Base-by-base conservation (phyloP, 768 basidiomycete genomes). In the Mycena albidolilacea region DNA sequence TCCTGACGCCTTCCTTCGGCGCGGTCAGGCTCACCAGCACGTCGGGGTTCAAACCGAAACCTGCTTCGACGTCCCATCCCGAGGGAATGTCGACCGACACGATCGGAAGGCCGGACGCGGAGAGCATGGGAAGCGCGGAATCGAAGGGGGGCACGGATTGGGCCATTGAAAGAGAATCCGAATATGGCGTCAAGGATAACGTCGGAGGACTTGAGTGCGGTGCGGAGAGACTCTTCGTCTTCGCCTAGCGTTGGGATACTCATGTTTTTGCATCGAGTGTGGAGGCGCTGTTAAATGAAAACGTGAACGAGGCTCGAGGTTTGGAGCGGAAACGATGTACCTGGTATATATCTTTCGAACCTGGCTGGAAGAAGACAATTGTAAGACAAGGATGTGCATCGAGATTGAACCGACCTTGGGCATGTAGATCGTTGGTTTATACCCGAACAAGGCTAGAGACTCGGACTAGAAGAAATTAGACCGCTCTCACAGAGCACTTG, bases 51-150 rank as follows among this genome's bases (percentile, higher is more conserved):
- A 98, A 83, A 0, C 89, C 94, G 17, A 86, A 81, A 17, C 85
- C 88, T 23, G 87, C 83, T 76, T 97, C 95, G 30, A 99, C 96
- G 78, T 97, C 91, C 98, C 98, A 99, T 9, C 97, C 98, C 1
- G 94, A 95, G 0, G 98, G 98, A 60, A 99, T 96, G 81, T 99
- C 98, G 4, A 99, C 93, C 2, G 94, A 95, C 37, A 99, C 90
- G 78, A 98, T 94, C 0, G 98, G 97, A 15, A 95, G 85, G 8
- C 85, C 81, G 5, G 92, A 91, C 17, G 86, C 78, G 1, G 88
- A 84, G 55, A 98, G 83, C 8, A 95, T 85, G 9, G 88, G 86
- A 1, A 99, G 87, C 48, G 92, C 92, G 0, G 83, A 78, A 77
- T 96, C 92, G 82, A 99, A 99, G 0, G 98, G 98, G 98, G 9